These are phyloP conservation scores for Colletotrichum horii DNA, from an alignment of 2,329 filamentous ascomycete species.

Conservation along the genomic window DNA sequence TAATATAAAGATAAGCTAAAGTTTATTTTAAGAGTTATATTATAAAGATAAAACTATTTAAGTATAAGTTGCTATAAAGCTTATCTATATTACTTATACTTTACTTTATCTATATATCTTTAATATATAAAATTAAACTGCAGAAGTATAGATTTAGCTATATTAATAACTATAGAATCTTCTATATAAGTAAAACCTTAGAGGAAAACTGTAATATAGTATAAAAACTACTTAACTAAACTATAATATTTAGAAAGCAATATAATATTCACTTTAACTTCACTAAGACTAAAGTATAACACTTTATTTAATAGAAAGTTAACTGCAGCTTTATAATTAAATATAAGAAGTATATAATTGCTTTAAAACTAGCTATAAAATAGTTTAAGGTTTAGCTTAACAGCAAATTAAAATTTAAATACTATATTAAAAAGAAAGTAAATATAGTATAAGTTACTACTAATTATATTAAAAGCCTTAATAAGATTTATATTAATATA, in stretches of 20 bases:
- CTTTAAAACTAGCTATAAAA: background rate
- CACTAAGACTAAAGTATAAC: background rate
- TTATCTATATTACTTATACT: background rate
- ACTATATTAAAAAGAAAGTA: too few relatives aligned
- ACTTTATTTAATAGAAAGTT: background rate
- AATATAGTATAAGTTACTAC: too few relatives aligned
- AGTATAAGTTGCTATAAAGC: background rate
- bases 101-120: background rate
- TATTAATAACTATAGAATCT: background rate
- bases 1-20: background rate
- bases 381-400: background rate
- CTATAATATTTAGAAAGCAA: background rate
- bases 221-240: background rate
- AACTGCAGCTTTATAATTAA: background rate
- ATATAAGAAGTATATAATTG: background rate
- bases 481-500: too few relatives aligned
- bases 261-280: background rate
- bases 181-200: too few relatives aligned
- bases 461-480: too few relatives aligned
- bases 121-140: background rate
- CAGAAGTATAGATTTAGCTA: background rate
- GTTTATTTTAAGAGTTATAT: background rate
- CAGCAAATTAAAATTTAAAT: background rate
- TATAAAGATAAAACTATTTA: background rate
- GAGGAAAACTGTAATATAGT: background rate